These are phyloP conservation scores for Fragosphaeria purpurea DNA, from an alignment of 2,329 filamentous ascomycete genomes.

Conservation along the genomic window DNA sequence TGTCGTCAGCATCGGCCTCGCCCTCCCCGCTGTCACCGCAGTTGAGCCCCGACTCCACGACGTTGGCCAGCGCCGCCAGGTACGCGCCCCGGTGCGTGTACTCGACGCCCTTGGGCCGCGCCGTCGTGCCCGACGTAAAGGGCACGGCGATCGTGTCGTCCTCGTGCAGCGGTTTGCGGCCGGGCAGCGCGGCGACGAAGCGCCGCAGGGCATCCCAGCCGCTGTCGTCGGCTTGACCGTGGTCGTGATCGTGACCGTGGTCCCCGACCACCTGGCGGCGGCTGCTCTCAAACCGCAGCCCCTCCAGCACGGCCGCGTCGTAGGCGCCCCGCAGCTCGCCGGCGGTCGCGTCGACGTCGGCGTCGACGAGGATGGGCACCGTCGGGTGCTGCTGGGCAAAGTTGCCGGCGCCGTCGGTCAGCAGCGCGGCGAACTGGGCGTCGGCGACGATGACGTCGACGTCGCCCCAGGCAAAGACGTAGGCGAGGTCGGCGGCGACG, in stretches of 20 bases:
- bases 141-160: conserved; percentile 76
- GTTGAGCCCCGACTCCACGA: conserved; percentile 83
- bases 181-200: conserved; percentile 27
- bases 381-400: conserved; percentile 52
- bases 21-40: not conserved
- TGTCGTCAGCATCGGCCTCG: not conserved
- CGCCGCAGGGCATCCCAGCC: conserved; percentile 71
- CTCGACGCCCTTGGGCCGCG: conserved; percentile 82
- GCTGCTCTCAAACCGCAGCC: conserved; percentile 59
- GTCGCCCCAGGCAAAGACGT: conserved; percentile 82
- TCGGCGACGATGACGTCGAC: conserved; percentile 85
- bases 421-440: conserved; percentile 61
- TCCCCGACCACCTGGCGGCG: conserved; percentile 17
- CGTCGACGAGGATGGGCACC: conserved; percentile 67
- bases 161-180: conserved; percentile 49
- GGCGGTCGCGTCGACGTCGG: conserved; percentile 67
- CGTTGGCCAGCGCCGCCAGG: conserved; percentile 71
- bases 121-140: conserved; percentile 91
- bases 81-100: conserved; percentile 86
- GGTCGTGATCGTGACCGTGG: conserved; percentile 20
- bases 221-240: conserved; percentile 23
- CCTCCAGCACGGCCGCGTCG: conserved; percentile 73
- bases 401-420: conserved; percentile 36
- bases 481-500: conserved; percentile 75
- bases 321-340: conserved; percentile 70